phyloP scores from a whole-genome alignment of 1,139 yeast species.

The Kodamaea sp. region DNA sequence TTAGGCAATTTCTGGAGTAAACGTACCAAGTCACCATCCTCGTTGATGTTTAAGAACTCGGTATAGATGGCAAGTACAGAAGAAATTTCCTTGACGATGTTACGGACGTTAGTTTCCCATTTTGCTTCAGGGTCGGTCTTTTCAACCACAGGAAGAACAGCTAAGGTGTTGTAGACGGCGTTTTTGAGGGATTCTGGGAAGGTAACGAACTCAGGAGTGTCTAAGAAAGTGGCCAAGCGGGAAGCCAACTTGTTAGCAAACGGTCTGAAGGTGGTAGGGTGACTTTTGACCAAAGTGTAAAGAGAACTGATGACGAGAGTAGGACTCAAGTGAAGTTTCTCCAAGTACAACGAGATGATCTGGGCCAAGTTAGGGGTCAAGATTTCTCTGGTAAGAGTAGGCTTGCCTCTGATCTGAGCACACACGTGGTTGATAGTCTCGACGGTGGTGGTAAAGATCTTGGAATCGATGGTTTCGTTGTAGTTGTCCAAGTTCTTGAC shows the following conservation, averaged over 20 bases:
- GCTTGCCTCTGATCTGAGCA: conserved; percentile 69
- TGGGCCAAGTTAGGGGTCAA: conserved; percentile 76
- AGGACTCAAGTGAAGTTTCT: conserved; percentile 42
- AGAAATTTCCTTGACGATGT: conserved; percentile 46
- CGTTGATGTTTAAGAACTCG: conserved; percentile 56
- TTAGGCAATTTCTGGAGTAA: conserved; percentile 37
- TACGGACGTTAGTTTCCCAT: conserved; percentile 48
- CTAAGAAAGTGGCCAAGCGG: conserved; percentile 41
- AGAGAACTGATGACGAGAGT: conserved; percentile 49
- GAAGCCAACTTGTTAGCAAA: conserved; percentile 61
- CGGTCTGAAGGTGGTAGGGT: conserved; percentile 83
- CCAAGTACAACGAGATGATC: conserved; percentile 58
- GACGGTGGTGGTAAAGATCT: conserved; percentile 49
- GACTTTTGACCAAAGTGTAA: conserved; percentile 50
- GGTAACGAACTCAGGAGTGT: conserved; percentile 24
- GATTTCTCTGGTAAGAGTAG: conserved; percentile 80
- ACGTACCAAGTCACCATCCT: conserved; percentile 48
- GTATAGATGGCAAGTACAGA: conserved; percentile 55
- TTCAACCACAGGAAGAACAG: conserved; percentile 58
- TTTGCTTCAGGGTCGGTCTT: conserved; percentile 49
- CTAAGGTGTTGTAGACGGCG: conserved; percentile 52
- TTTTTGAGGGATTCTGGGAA: conserved; percentile 41
- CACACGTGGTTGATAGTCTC: conserved; percentile 53
- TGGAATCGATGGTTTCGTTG: conserved; percentile 40
- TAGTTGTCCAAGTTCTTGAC: conserved; percentile 57